These are phyloP conservation scores for Cerioporus squamosus DNA, from an alignment of 1,284 basidiomycete genomes.

Conservation along the genomic window DNA sequence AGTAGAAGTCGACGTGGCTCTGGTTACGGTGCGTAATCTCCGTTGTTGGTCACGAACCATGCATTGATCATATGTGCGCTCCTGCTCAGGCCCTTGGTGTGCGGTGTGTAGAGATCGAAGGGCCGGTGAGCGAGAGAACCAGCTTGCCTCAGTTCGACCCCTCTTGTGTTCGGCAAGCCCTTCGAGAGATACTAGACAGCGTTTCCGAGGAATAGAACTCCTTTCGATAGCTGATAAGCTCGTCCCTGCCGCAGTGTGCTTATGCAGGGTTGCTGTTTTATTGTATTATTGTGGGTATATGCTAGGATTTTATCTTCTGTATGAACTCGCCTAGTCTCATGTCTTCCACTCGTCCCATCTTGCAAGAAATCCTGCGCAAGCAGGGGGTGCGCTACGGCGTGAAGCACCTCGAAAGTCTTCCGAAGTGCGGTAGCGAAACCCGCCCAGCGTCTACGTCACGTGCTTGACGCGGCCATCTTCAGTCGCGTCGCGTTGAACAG, in stretches of 20 bases:
- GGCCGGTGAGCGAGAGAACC: constrained; percentile 21
- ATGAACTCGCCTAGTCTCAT: too few species aligned
- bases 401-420: too few species aligned
- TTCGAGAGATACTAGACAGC: constrained; percentile 40
- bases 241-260: too few species aligned
- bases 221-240: too few species aligned
- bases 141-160: constrained; percentile 29
- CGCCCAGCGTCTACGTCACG: constrained; percentile 1
- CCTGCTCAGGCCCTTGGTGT: background rate
- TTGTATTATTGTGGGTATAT: too few species aligned
- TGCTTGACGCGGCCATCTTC: constrained; percentile 8
- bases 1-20: constrained; percentile 63
- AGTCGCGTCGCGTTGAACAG: constrained; percentile 5
- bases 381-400: too few species aligned
- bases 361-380: too few species aligned
- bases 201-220: background rate
- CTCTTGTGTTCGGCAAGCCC: background rate
- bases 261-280: too few species aligned
- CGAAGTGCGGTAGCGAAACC: too few species aligned
- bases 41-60: background rate
- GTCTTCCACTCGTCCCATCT: too few species aligned
- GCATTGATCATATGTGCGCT: background rate
- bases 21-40: constrained; percentile 59
- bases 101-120: constrained; percentile 50
- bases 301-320: too few species aligned